Evolutionary conservation across 129 eudicot species (phyloP), one percentile per base, ranked within the genome.

Genomic region (Sambucus nigra): DNA sequence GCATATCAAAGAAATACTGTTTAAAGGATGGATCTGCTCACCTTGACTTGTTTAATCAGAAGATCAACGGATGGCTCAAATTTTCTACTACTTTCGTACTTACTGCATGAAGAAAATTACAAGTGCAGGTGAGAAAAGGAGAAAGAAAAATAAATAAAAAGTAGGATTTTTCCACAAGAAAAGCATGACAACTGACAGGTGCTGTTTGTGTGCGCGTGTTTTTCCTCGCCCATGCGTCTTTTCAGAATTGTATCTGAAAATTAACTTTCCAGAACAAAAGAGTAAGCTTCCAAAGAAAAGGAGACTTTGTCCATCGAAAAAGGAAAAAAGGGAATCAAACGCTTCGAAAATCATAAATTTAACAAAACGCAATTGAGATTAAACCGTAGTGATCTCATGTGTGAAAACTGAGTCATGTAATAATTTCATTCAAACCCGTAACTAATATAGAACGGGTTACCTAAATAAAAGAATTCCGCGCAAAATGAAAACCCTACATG

Each of bases 141-240:
- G 16, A 64, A 19, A 68, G 53, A 38, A 33, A 33, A 47, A 16
- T 47, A 56, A 31, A 65, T 47, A 60, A 7, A 50, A 56, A 15
- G 13, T 7, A 7, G 42, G 9, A 2, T 65, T 53, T 55, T 49
- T 71, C 77, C 94, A 73, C 85, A 66, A 40, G 86, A 71, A 63
- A 57, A 47, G 47, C 73, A 57, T 69, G 78, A 59, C 60, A 68
- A 55, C 60, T 3, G 70, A 51, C 74, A 64, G 57, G 61, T 52
- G 61, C 47, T 23, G 20, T 59, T 24, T 24, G 29, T 31, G 20
- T 29, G 35, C 33, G 26, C 1, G 49, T 63, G 27, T 29, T 28
- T 40, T 17, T 29, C 44, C 53, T 46, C n/a, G n/a, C 12, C 42
- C 8, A 35, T 35, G 8, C 4, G 2, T 1, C 42, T 35, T 35